Evolutionary conservation across 345 rosid species (phyloP).

Genomic region (Acer negundo): DNA sequence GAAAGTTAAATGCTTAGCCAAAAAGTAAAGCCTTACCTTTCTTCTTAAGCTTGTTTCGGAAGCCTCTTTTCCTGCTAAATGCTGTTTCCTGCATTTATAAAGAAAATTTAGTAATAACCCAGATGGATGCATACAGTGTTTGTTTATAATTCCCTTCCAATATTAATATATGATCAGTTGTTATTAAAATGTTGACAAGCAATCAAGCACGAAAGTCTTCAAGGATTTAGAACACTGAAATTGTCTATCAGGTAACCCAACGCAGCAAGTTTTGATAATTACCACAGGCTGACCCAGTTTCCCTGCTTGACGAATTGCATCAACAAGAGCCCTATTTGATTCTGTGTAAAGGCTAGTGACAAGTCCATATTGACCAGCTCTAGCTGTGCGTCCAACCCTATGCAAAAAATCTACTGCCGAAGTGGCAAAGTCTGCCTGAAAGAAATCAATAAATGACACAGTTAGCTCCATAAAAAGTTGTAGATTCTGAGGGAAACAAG

Average conservation of each 20-base stretch:
- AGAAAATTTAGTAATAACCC: constrained; percentile 16
- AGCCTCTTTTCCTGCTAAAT: constrained; percentile 77
- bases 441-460: constrained; percentile 22
- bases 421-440: constrained; percentile 96
- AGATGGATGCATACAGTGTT: neutral
- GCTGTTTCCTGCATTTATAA: constrained; percentile 56
- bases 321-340: constrained; percentile 73
- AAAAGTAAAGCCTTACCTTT: constrained; percentile 32
- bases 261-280: constrained; percentile 23
- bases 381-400: constrained; percentile 93
- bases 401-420: constrained; percentile 95
- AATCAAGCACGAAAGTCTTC: neutral
- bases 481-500: neutral
- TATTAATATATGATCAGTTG: neutral
- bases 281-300: constrained; percentile 87
- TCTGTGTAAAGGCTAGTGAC: constrained; percentile 90
- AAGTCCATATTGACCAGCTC: constrained; percentile 90
- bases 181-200: neutral
- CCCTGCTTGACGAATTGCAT: constrained; percentile 75
- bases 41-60: constrained; percentile 77
- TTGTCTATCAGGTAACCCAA: neutral
- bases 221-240: constrained; percentile 5
- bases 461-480: constrained; percentile 2
- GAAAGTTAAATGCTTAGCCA: neutral
- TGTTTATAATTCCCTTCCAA: neutral